A percentile compares a stretch with the other conserved stretches of the same genome.
Conservation (phyloP, 331 rosid species). For the Rosa hybrid region DNA sequence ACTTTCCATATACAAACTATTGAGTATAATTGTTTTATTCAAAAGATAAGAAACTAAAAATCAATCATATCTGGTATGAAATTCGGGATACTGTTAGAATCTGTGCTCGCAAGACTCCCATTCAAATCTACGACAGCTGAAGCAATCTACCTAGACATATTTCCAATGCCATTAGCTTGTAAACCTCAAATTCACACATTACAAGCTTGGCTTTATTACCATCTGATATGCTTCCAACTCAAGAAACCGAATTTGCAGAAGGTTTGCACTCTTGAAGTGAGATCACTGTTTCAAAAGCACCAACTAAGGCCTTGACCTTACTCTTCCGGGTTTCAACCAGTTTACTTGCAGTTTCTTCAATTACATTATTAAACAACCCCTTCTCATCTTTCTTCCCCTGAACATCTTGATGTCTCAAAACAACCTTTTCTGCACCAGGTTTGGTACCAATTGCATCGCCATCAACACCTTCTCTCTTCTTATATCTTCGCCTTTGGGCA, state of each 20-base stretch:
- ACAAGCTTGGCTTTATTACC: constrained; percentile 44
- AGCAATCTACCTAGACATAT: constrained; percentile 33
- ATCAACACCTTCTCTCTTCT: constrained; percentile 39
- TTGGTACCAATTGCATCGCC: constrained; percentile 16
- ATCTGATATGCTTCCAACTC: constrained; percentile 25
- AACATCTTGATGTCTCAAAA: constrained; percentile 73
- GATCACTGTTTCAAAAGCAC: constrained; percentile 97
- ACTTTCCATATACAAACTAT: background rate
- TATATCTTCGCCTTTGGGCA: constrained; percentile 45
- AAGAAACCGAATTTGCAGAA: constrained; percentile 39
- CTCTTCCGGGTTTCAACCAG: constrained; percentile 76
- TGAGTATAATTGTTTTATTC: constrained; percentile 21
- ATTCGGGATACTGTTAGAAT: constrained; percentile 28
- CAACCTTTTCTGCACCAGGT: constrained; percentile 49
- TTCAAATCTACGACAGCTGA: constrained; percentile 37
- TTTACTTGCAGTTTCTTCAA: constrained; percentile 92
- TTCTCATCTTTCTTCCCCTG: constrained; percentile 71
- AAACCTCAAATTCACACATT: constrained; percentile 20
- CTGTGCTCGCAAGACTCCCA: constrained; percentile 31
- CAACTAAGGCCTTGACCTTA: constrained; percentile 97
- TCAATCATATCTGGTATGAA: constrained; percentile 26
- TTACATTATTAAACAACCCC: constrained; percentile 79
- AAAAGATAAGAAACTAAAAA: constrained; percentile 1
- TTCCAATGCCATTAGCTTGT: constrained; percentile 36
- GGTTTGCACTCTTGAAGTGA: constrained; percentile 84